These are phyloP conservation scores for Quercus bicolor DNA, from an alignment of 306 rosid genomes.

Conservation along the genomic window DNA sequence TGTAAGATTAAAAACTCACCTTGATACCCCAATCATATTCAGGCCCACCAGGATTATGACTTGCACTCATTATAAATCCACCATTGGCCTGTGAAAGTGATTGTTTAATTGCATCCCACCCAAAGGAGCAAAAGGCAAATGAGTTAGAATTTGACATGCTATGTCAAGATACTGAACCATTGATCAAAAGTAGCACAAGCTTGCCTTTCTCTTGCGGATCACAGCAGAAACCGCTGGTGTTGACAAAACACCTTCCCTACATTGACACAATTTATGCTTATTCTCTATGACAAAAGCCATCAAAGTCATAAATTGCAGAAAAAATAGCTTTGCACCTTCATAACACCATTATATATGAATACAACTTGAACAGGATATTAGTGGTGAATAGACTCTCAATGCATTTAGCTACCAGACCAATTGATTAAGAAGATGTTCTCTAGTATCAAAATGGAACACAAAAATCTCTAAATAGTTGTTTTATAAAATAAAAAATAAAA, in stretches of 20 bases:
- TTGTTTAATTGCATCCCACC: slow-evolving; percentile 8
- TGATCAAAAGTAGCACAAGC: slow-evolving; percentile 16
- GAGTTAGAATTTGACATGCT: background rate
- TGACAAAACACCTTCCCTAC: slow-evolving; percentile 89
- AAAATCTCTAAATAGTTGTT: background rate
- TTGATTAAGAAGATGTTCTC: background rate
- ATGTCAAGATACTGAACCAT: slow-evolving; percentile 24
- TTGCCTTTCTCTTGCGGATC: slow-evolving; percentile 82
- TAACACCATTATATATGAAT: background rate
- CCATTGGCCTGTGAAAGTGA: slow-evolving; percentile 74
- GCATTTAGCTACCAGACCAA: background rate
- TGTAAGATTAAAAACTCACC: slow-evolving; percentile 41
- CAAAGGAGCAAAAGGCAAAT: slow-evolving; percentile 5
- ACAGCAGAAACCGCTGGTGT: slow-evolving; percentile 99
- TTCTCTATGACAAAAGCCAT: background rate
- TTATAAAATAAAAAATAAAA: background rate
- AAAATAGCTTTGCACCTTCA: background rate
- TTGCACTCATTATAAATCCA: slow-evolving; percentile 98
- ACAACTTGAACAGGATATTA: background rate
- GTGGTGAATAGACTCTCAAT: background rate
- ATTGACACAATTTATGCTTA: slow-evolving; percentile 15
- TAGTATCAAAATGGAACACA: background rate
- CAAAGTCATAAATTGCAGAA: background rate
- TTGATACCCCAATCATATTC: slow-evolving; percentile 99
- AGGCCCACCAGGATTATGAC: slow-evolving; percentile 99